These are phyloP conservation scores for Wickerhamomyces kurtzmanii DNA, from an alignment of 805 yeast genomes.

Conservation along the genomic window DNA sequence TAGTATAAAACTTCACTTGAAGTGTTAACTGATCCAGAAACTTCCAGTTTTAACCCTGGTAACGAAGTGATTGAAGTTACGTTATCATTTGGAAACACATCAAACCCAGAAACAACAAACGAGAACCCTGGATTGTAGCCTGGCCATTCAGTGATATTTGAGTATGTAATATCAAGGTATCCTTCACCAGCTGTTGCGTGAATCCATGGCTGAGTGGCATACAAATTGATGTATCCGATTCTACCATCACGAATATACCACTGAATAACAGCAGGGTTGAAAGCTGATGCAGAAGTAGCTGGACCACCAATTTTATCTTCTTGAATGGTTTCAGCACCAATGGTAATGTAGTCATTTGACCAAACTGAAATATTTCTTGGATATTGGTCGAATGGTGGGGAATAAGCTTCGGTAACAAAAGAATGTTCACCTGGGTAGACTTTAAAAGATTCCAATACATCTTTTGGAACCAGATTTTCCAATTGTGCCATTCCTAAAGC, in stretches of 20 bases:
- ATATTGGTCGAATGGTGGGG: slow-evolving; percentile 7
- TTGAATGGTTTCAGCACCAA: slow-evolving; percentile 7
- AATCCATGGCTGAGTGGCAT: slow-evolving; percentile 6
- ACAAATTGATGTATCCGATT: slow-evolving; percentile 7
- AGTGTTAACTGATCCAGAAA: no score
- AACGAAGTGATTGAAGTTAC: no score
- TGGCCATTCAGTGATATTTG: no score
- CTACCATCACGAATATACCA: slow-evolving; percentile 9
- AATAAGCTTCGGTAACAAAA: slow-evolving; percentile 3
- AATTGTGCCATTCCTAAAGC: slow-evolving; percentile 7
- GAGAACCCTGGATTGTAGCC: no score
- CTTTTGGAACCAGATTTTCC: no score
- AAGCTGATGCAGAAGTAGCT: slow-evolving; percentile 5
- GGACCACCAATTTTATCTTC: slow-evolving; percentile 8
- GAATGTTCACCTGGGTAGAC: slow-evolving; percentile 6
- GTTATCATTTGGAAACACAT: no score
- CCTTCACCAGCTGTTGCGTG: slow-evolving; percentile 8
- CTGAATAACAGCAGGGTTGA: slow-evolving; percentile 7
- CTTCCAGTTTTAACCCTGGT: no score
- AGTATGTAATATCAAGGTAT: no score
- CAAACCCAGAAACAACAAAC: no score
- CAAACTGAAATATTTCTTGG: slow-evolving; percentile 8
- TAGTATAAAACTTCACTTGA: no score
- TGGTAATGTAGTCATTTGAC: slow-evolving; percentile 5
- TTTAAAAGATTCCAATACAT: slow-evolving; percentile 4